Evolutionary conservation across 2,329 filamentous ascomycete genomes (phyloP), one percentile per base, ranked within the genome.

Genomic region (Monilinia laxa): DNA sequence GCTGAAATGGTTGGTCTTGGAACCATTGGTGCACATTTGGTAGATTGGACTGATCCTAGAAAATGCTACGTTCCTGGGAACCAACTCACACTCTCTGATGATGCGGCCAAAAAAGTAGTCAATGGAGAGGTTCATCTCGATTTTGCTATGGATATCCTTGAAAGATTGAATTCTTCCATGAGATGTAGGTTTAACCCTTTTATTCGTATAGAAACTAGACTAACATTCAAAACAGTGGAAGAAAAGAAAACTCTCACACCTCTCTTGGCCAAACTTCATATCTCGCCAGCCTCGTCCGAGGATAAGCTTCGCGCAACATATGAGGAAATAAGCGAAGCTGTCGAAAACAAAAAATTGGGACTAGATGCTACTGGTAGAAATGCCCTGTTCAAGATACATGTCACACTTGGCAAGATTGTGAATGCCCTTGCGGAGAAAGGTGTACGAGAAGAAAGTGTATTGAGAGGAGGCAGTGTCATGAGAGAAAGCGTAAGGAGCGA

Each of bases 41-140:
- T 93, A 0, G 94, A 98, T 76, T 98, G 94, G 95, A 98, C 94
- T 0, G 94, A 98, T 77, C 93, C 93, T 49, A 84, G 94, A 60
- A 93, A 96, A 77, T 91, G 80, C 79, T 90, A 79, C 79, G 84
- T 77, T 66, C 83, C 80, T 70, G 72, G 80, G 56, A 76, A 76
- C 38, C 71, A 80, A 38, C 73, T 79, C 1, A 74, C 83, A 1
- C 79, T 80, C 67, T 79, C 75, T 31, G 79, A 78, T 62, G 85
- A 90, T 59, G 81, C 81, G 1, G 83, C 85, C 64, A 88, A 85
- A 77, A 88, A 84, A 80, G 82, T 81, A 62, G 84, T 91, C 20
- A 89, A 90, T 70, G 90, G 90, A 11, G 89, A 93, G 76, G 87
- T 94, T 3, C 94, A 97, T 75, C 82, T 96, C 2, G 84, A 90